phyloP scores from a whole-genome alignment of 1,284 basidiomycete genomes.

The Boletellus dicymbophilus region DNA sequence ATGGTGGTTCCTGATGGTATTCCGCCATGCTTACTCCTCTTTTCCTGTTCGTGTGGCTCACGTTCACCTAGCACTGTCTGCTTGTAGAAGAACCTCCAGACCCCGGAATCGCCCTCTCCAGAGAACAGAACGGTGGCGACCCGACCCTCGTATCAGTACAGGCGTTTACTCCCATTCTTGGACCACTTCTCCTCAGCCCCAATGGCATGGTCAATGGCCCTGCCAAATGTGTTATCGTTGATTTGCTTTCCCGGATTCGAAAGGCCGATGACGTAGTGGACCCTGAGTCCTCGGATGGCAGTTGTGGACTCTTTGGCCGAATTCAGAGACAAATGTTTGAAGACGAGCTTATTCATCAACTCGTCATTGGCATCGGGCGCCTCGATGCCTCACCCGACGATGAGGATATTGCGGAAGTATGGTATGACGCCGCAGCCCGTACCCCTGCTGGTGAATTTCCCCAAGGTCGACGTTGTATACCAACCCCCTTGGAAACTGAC shows the following conservation, averaged over 20 bases:
- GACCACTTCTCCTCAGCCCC: slow-evolving; percentile 83
- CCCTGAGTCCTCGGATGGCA: slow-evolving; percentile 21
- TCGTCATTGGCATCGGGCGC: slow-evolving; percentile 86
- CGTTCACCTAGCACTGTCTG: slow-evolving; percentile 50
- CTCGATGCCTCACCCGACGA: slow-evolving; percentile 57
- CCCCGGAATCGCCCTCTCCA: slow-evolving; percentile 13
- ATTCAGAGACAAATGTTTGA: slow-evolving; percentile 68
- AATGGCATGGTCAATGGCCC: slow-evolving; percentile 75
- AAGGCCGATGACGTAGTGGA: slow-evolving; percentile 45
- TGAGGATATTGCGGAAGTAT: slow-evolving; percentile 27
- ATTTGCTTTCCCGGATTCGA: slow-evolving; percentile 69
- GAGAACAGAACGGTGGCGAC: slow-evolving; percentile 26
- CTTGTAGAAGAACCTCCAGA: slow-evolving; percentile 49
- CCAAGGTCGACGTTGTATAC: slow-evolving; percentile 12
- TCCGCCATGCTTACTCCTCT: slow-evolving; percentile 25
- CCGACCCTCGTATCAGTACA: slow-evolving; percentile 69
- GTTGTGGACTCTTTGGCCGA: slow-evolving; percentile 51
- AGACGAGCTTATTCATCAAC: slow-evolving; percentile 78
- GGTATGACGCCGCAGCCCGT: slow-evolving; percentile 34
- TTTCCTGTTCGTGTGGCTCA: slow-evolving; percentile 11
- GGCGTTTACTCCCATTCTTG: slow-evolving; percentile 91
- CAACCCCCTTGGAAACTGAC: slow-evolving; percentile 12
- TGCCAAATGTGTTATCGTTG: slow-evolving; percentile 78
- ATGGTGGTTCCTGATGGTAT: slow-evolving; percentile 90
- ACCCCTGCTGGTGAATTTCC: slow-evolving; percentile 34